Evolutionary conservation across 495 filamentous ascomycete genomes (phyloP), one percentile per base, ranked within the genome.

Genomic region (Cladorrhinum samala): DNA sequence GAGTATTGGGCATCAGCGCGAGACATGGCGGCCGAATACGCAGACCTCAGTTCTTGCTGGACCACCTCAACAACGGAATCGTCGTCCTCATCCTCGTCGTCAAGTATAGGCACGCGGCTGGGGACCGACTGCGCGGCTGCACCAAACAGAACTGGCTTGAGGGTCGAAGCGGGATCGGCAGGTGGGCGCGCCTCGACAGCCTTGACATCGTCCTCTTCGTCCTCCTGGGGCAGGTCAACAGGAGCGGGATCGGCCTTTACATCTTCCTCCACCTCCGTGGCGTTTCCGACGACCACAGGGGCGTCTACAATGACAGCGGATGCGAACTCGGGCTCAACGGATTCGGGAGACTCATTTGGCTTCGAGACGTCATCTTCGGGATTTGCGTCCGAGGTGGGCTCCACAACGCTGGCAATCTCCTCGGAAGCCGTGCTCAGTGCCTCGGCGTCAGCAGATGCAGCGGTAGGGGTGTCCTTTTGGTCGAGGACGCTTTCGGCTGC

Each of bases 1-100:
- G 76, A 77, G 59, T 87, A 90, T 20, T 83, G 79, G 27, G 79
- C 72, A 38, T 78, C 76, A 25, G 87, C 88, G 14, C 73, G 68
- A 16, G 73, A 73, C 2, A 84, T 60, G 30, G 86, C 86, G 30
- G 74, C 69, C 11, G 73, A 75, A 65, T 90, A 90, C 25, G 75
- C 79, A 3, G 78, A 77, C 44, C 61, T 65, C 13, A 73, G 21
- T 6, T 72, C 69, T 0, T 74, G 69, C 20, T 83, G 78, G 7
- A 80, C 77, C 11, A 81, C 81, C 52, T 87, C 87, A 50, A 88
- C 72, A 36, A 78, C 76, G 25, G 77, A 75, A 39, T 84, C 82
- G 11, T 69, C 70, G 48, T 55, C 51, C 7, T 60, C 43, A 14
- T 70, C 65, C 0, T 72, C 69, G 17, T 76, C 69, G 16, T 76